Conservation (phyloP, 352 stramenopile species). For the Pythium rhizo-oryzae region DNA sequence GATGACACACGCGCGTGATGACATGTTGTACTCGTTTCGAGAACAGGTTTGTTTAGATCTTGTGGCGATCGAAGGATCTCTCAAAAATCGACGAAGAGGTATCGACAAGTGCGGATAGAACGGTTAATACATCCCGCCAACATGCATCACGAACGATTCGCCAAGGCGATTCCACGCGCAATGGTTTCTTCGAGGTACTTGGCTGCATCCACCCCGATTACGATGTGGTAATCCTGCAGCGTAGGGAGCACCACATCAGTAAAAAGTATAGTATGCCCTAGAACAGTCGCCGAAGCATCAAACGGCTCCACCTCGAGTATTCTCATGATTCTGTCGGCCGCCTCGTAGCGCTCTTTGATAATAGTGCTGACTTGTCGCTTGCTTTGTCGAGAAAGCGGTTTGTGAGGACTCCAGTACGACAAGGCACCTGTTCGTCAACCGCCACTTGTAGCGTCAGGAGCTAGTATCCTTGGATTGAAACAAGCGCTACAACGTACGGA, state of each 20-base stretch:
- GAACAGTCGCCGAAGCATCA: background rate
- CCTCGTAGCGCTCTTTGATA: slow-evolving; percentile 61
- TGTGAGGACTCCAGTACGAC: slow-evolving; percentile 28
- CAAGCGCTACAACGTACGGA: slow-evolving; percentile 37
- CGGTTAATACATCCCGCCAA: background rate
- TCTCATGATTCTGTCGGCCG: slow-evolving; percentile 74
- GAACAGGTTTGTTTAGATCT: slow-evolving; percentile 29
- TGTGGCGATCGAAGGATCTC: slow-evolving; percentile 26
- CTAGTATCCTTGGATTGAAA: background rate
- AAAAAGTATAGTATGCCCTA: background rate
- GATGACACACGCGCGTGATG: background rate
- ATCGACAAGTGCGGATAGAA: background rate
- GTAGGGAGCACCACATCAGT: background rate
- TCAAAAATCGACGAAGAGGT: slow-evolving; percentile 17
- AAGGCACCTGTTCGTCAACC: slow-evolving; percentile 20
- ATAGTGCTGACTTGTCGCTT: slow-evolving; percentile 41
- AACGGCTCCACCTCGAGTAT: slow-evolving; percentile 59
- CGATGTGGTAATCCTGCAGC: slow-evolving; percentile 28
- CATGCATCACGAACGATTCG: background rate
- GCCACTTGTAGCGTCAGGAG: too few species aligned
- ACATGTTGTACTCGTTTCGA: background rate
- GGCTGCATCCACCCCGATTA: slow-evolving; percentile 26
- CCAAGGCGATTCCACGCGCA: slow-evolving; percentile 5
- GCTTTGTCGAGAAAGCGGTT: slow-evolving; percentile 39
- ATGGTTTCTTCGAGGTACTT: slow-evolving; percentile 29